Evolutionary conservation across 768 basidiomycete genomes (phyloP).

Genomic region (Lentinula lateritia): DNA sequence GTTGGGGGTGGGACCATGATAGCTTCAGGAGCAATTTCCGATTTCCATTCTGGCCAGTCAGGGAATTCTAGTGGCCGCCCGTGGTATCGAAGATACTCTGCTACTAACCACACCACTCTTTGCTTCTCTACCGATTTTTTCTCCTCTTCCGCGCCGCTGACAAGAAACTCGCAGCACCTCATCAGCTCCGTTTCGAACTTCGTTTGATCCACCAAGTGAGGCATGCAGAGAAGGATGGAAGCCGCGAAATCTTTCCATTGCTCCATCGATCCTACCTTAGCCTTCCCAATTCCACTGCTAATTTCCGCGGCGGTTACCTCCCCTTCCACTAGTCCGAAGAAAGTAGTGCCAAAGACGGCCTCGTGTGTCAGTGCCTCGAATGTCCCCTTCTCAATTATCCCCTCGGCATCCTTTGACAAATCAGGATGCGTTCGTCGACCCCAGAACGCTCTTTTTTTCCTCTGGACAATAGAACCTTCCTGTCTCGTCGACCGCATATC

Average conservation of each 20-base stretch:
- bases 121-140: constrained; percentile 32
- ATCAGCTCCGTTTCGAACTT: constrained; percentile 69
- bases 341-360: constrained; percentile 72
- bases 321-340: constrained; percentile 21
- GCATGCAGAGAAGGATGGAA: constrained; percentile 55
- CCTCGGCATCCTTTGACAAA: constrained; percentile 32
- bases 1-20: constrained; percentile 22
- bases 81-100: constrained; percentile 59
- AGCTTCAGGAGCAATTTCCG: constrained; percentile 43
- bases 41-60: constrained; percentile 56
- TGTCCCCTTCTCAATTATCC: constrained; percentile 56
- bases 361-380: constrained; percentile 82
- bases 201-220: constrained; percentile 44
- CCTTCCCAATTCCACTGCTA: constrained; percentile 13
- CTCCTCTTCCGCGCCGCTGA: constrained; percentile 46
- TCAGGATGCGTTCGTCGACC: constrained; percentile 73
- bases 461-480: constrained; percentile 12
- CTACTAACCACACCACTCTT: constrained; percentile 60
- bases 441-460: constrained; percentile 72
- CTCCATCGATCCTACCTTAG: constrained; percentile 17
- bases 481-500: constrained; percentile 7
- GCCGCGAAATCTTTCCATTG: constrained; percentile 63
- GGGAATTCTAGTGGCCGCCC: constrained; percentile 42
- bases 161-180: constrained; percentile 59
- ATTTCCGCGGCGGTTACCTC: constrained; percentile 13